Percentiles rank a stretch among this genome's conserved stretches.
Conservation (phyloP, 2,329 filamentous ascomycete genomes). For the Coniochaeta sp. region DNA sequence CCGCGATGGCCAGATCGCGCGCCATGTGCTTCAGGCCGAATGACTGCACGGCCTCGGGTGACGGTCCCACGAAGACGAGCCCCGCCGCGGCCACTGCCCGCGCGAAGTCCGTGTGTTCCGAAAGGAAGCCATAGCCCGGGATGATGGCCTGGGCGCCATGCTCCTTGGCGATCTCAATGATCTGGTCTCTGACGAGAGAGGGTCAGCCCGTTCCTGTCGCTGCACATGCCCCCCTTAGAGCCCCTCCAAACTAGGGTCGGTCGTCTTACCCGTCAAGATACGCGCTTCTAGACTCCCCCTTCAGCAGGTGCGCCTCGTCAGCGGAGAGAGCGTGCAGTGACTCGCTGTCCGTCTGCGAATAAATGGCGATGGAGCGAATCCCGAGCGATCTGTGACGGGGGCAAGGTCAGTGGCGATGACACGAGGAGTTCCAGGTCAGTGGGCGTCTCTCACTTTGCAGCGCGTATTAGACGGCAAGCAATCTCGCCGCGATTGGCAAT, state of each 20-base stretch:
- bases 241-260: too few relatives aligned
- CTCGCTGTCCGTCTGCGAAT: too few relatives aligned
- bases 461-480: not conserved
- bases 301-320: too few relatives aligned
- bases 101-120: conserved; percentile 56
- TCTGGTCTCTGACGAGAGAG: conserved; percentile 11
- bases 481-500: not conserved
- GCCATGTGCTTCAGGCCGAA: conserved; percentile 55
- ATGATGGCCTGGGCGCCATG: not conserved
- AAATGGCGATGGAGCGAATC: too few relatives aligned
- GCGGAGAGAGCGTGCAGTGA: too few relatives aligned
- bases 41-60: conserved; percentile 40
- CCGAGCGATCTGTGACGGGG: not conserved
- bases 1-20: conserved; percentile 41
- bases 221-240: too few relatives aligned
- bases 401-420: too few relatives aligned
- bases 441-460: not conserved
- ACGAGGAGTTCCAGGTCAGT: too few relatives aligned
- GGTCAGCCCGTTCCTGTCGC: too few relatives aligned
- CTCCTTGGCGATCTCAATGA: conserved; percentile 19
- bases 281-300: too few relatives aligned
- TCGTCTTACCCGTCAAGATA: too few relatives aligned
- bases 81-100: conserved; percentile 41
- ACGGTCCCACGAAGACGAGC: conserved; percentile 51
- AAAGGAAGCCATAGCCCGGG: conserved; percentile 59